Evolutionary conservation across 1,284 basidiomycete genomes (phyloP), one percentile per base, ranked within the genome.

Genomic region (Cryptococcus amylolentus): DNA sequence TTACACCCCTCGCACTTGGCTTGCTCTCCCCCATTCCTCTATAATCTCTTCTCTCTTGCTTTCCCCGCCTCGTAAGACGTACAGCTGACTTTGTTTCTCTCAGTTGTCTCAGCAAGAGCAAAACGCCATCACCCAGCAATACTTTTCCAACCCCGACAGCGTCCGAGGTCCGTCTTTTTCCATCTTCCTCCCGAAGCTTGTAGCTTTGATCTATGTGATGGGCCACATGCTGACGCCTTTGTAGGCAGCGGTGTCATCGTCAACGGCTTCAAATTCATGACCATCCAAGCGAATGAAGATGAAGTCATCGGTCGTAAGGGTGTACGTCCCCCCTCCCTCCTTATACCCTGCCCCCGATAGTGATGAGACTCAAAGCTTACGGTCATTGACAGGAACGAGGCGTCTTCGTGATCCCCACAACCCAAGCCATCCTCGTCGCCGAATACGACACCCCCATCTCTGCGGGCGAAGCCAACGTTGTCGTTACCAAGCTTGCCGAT

Each of bases 401-500:
- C 2, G 83, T 83, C 56, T 80, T 92, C 59, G 72, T 94, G 61
- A 87, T 91, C 57, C 91, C 91, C 82, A 97, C 93, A 27, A 88
- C 83, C 66, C 89, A 92, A 72, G 91, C 91, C 4, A 81, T 96
- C 60, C 82, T 98, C 56, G 85, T 98, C 26, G 84, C 86, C 13
- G 86, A 87, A 74, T 97, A 97, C 78, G 63, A 67, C 0, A 80
- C 83, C 27, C 91, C 91, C 0, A 79, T 76, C 41, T 71, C 78
- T 27, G 88, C 87, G 2, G 72, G 80, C 42, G 91, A 96, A 72
- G 82, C 84, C 26, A 89, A 86, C 47, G 76, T 83, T 20, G 70
- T 91, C 35, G 89, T 90, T 28, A 86, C 90, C 77, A 78, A 73
- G 26, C 80, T 95, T 31, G 91, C 86, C 35, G 88, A 92, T 77